These are phyloP conservation scores for Phytopythium ostracodes DNA, from an alignment of 352 stramenopile genomes.

Conservation along the genomic window DNA sequence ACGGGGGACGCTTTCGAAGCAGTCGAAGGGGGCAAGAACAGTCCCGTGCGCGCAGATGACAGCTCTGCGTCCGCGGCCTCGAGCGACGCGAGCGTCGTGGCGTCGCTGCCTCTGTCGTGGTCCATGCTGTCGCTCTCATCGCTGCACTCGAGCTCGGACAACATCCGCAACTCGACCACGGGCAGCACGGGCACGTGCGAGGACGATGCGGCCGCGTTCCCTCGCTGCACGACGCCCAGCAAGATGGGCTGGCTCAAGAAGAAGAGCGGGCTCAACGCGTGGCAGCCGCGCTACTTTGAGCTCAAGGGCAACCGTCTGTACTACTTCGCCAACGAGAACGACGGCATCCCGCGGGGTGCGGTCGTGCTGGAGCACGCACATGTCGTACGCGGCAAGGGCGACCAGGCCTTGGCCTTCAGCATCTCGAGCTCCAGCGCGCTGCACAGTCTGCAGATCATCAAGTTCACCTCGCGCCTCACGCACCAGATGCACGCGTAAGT, in stretches of 20 bases:
- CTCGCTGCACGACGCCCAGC: slow-evolving; percentile 27
- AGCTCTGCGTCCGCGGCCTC: slow-evolving; percentile 12
- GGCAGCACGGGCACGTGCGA: slow-evolving; percentile 11
- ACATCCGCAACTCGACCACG: slow-evolving; percentile 17
- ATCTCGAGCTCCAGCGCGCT: slow-evolving; percentile 62
- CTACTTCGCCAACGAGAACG: slow-evolving; percentile 71
- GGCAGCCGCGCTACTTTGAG: slow-evolving; percentile 78
- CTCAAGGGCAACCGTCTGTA: slow-evolving; percentile 77
- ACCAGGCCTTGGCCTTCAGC: slow-evolving; percentile 63
- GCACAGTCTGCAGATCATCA: slow-evolving; percentile 58
- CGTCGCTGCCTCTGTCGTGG: slow-evolving; percentile 43
- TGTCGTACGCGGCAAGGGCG: slow-evolving; percentile 51
- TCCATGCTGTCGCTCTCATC: slow-evolving; percentile 66
- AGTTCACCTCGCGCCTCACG: slow-evolving; percentile 67
- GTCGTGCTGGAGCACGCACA: slow-evolving; percentile 70
- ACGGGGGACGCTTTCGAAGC: neutral
- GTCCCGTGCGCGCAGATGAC: slow-evolving; percentile 18
- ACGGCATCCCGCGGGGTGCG: slow-evolving; percentile 66
- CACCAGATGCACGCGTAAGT: slow-evolving; percentile 58
- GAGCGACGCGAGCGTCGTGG: slow-evolving; percentile 23
- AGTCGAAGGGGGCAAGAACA: slow-evolving; percentile 9
- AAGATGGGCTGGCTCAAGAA: slow-evolving; percentile 82
- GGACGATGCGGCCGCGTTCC: slow-evolving; percentile 17
- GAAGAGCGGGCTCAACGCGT: slow-evolving; percentile 72
- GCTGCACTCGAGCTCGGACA: slow-evolving; percentile 17